These are phyloP conservation scores for Aureobasidium vineae DNA, from an alignment of 2,329 filamentous ascomycete species.

Conservation along the genomic window DNA sequence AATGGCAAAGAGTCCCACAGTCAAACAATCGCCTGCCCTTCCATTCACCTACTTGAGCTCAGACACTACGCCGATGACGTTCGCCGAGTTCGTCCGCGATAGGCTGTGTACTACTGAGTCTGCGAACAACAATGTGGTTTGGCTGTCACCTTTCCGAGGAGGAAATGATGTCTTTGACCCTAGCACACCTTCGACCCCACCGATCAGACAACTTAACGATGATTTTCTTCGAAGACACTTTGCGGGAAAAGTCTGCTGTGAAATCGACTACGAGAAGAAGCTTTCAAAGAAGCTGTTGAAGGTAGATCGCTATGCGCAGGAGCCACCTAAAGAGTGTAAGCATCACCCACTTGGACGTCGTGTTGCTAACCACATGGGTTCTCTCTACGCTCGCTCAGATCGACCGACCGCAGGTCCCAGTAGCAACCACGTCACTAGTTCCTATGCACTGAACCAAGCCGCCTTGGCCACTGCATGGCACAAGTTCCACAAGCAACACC, in stretches of 20 bases:
- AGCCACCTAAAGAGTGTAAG: background rate
- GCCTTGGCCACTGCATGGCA: background rate
- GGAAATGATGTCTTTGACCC: background rate
- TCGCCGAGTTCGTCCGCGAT: background rate
- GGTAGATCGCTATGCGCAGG: background rate
- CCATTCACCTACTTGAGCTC: background rate
- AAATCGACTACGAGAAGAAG: background rate
- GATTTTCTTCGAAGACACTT: background rate
- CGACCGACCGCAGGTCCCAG: background rate
- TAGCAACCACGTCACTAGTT: background rate
- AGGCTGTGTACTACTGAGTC: background rate
- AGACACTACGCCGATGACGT: background rate
- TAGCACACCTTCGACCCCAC: background rate
- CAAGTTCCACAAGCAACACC: background rate
- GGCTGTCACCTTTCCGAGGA: background rate
- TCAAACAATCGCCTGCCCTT: background rate
- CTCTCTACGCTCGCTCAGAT: background rate
- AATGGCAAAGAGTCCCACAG: background rate
- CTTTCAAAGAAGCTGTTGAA: background rate
- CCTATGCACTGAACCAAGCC: background rate
- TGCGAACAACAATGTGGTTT: background rate
- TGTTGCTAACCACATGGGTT: background rate
- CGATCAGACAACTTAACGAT: background rate
- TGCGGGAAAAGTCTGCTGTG: background rate
- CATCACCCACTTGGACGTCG: background rate